A percentile compares a stretch with the other conserved stretches of the same genome.
These are phyloP conservation scores for Fraxinus americana DNA, from an alignment of 257 asterid genomes.

Conservation along the genomic window DNA sequence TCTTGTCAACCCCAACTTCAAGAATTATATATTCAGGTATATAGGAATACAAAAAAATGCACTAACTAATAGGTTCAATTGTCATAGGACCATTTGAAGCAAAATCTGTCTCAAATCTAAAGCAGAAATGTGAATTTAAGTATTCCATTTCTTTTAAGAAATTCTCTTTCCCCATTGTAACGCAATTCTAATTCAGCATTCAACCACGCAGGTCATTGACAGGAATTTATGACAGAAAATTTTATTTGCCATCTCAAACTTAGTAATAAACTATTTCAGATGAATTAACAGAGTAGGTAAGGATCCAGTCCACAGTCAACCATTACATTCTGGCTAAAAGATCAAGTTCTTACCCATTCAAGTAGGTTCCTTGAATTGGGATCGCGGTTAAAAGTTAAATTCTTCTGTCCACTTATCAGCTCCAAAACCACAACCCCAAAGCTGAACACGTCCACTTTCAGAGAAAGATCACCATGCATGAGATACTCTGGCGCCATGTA, in stretches of 20 bases:
- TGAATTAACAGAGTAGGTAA: not conserved
- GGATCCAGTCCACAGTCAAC: not conserved
- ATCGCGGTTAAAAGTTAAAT: constrained; percentile 65
- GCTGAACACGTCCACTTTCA: constrained; percentile 85
- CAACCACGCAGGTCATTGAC: not conserved
- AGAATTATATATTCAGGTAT: not conserved
- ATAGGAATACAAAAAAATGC: not conserved
- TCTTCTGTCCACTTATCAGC: constrained; percentile 87
- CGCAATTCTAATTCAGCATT: not conserved
- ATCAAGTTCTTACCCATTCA: constrained; percentile 73
- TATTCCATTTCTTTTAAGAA: not conserved
- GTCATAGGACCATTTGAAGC: not conserved
- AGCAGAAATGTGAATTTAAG: not conserved
- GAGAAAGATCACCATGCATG: constrained; percentile 71
- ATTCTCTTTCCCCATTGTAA: not conserved
- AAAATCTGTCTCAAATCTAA: not conserved
- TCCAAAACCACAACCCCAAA: constrained; percentile 91
- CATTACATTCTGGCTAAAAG: not conserved
- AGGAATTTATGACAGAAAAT: not conserved
- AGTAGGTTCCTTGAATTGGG: constrained; percentile 65
- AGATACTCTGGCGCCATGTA: constrained; percentile 97
- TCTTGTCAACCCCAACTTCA: not conserved
- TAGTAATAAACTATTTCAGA: not conserved
- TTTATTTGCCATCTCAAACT: not conserved
- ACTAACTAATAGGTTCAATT: not conserved